Percentiles rank a stretch among this genome's conserved stretches.
Conservation (phyloP, 2,329 filamentous ascomycete species). For the Lecanoromycetidae sp. region DNA sequence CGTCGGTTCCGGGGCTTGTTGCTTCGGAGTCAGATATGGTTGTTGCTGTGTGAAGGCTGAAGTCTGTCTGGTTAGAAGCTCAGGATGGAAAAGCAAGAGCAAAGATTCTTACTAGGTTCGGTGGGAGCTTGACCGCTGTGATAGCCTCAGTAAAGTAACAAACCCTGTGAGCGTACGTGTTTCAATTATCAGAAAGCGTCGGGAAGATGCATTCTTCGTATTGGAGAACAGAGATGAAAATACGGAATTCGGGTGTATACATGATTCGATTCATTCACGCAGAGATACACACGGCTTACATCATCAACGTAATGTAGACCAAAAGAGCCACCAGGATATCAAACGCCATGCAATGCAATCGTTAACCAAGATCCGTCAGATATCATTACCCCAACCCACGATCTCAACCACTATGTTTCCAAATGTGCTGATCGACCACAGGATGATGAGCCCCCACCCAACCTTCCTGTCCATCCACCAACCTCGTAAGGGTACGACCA, state of each 20-base stretch:
- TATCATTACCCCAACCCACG: slow-evolving; percentile 15
- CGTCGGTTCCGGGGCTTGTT: too few species aligned
- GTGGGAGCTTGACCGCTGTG: too few species aligned
- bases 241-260: neutral
- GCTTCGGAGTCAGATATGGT: too few species aligned
- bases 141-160: too few species aligned
- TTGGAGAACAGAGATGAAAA: too few species aligned
- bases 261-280: neutral
- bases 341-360: neutral
- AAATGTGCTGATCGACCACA: slow-evolving; percentile 72
- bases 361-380: neutral
- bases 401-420: slow-evolving; percentile 74
- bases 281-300: neutral
- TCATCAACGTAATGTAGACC: neutral
- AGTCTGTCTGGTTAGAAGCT: too few species aligned
- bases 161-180: too few species aligned
- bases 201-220: too few species aligned
- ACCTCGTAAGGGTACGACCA: slow-evolving; percentile 70
- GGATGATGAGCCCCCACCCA: slow-evolving; percentile 62
- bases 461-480: slow-evolving; percentile 78
- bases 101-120: too few species aligned
- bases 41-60: too few species aligned
- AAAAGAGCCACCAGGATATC: neutral
- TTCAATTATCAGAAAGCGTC: too few species aligned
- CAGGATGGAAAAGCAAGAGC: too few species aligned